Conservation (phyloP, 83 land plant genomes). For the Thuja plicata region DNA sequence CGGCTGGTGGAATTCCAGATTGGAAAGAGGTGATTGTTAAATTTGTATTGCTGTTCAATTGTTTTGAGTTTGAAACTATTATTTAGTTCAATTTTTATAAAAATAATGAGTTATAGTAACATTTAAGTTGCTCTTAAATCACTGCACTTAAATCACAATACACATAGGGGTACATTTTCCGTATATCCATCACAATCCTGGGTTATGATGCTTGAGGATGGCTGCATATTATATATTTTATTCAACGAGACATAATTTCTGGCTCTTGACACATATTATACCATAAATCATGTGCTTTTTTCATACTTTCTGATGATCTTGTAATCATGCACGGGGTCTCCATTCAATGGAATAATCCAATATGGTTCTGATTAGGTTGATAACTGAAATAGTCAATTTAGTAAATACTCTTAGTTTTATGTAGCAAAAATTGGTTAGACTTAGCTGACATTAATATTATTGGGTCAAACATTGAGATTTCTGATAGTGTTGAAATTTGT, state of each 20-base stretch:
- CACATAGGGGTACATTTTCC: too few relatives aligned
- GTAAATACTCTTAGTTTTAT: not conserved
- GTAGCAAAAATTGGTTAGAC: not conserved
- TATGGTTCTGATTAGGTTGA: not conserved
- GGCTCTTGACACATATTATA: not conserved
- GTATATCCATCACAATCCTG: not conserved
- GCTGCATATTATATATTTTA: not conserved
- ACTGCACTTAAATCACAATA: not conserved
- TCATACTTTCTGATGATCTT: not conserved
- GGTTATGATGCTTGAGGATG: not conserved
- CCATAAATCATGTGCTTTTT: not conserved
- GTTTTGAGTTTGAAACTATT: not conserved
- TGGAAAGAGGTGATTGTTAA: slow-evolving; percentile 90
- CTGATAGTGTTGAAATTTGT: not conserved
- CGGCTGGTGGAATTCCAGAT: slow-evolving; percentile 93
- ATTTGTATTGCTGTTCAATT: slow-evolving; percentile 12
- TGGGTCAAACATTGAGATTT: not conserved
- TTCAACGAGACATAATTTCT: not conserved
- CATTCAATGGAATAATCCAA: not conserved
- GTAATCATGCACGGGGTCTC: not conserved
- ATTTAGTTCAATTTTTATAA: not conserved
- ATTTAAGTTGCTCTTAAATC: not conserved
- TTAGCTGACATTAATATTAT: not conserved
- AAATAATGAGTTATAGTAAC: not conserved
- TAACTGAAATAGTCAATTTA: not conserved